Base-by-base conservation (phyloP, 1,284 basidiomycete species). In the Cutaneotrichosporon sp. region DNA sequence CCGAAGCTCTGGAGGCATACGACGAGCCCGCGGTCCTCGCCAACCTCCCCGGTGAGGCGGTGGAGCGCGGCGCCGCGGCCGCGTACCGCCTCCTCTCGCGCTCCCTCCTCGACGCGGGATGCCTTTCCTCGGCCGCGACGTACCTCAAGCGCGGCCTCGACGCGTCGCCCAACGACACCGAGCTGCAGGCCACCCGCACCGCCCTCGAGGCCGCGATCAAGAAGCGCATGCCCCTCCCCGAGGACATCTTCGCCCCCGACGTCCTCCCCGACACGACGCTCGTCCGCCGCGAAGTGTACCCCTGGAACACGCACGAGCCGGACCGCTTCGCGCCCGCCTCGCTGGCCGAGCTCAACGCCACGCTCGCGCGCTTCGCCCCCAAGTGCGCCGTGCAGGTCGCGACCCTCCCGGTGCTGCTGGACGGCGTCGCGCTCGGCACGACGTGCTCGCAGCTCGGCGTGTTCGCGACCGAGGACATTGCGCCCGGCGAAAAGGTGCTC, bases 401-500 rank as follows among this genome's bases (percentile, higher is more conserved):
- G 0, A 25, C 24, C 4, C 56, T 64, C 20, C 63, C 63, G 1
- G 56, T 53, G 2, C 60, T 62, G 11, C 36, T 59, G 16, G 54
- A 63, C 33, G 55, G 54, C 11, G 31, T 34, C 27, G 53, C 25
- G 13, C 54, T 36, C 22, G 58, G 45, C 18, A 45, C 56, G 24
- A 55, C 31, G 25, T 58, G 59, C 53, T 24, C 20, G n/a, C 63
- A 64, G 63, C 63, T 64, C n/a, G 63, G 63, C 27, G 56, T 64
- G 46, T 64, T 64, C 33, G 63, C 63, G 7, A 53, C 24, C 7
- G 63, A 58, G 59, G 63, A 64, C 54, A 64, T 64, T 34, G 53
- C 59, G 27, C 59, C 63, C 10, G 63, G 63, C 31, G 63, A 64
- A 54, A 42, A 50, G n/a, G 59, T 61, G 22, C 56, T 64, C 20